Percentiles rank a stretch among this genome's conserved stretches.
These are phyloP conservation scores for Paraphaeosphaeria minitans DNA, from an alignment of 2,329 filamentous ascomycete species.

Conservation along the genomic window DNA sequence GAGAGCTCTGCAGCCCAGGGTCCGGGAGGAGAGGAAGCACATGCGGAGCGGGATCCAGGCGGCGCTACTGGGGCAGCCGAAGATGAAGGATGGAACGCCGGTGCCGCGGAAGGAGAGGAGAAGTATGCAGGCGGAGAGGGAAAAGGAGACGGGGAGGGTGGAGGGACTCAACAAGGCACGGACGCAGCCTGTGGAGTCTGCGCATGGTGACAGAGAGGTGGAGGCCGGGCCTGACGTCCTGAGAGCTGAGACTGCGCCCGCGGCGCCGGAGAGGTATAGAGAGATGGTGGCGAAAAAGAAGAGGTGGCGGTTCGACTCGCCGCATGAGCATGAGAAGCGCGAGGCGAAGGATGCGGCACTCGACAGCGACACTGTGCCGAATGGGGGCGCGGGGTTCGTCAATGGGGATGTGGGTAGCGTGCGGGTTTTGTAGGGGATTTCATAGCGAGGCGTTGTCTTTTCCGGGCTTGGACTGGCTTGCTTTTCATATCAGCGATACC, in stretches of 20 bases:
- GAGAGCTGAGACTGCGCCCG: constrained; percentile 4
- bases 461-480: not conserved
- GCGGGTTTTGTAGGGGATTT: not conserved
- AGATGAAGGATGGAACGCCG: constrained; percentile 34
- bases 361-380: not conserved
- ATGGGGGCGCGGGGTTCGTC: not conserved
- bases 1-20: constrained; percentile 29
- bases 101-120: constrained; percentile 30
- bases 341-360: constrained; percentile 9
- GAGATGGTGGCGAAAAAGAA: constrained; percentile 7
- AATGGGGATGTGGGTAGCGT: not conserved
- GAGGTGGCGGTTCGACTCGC: constrained; percentile 1
- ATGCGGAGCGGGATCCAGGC: constrained; percentile 32
- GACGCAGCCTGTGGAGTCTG: constrained; percentile 8
- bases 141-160: not conserved
- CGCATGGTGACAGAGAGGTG: not conserved
- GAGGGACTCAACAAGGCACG: not conserved
- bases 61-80: constrained; percentile 29
- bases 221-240: not conserved
- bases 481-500: not conserved
- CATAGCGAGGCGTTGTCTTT: not conserved
- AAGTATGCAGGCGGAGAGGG: not conserved
- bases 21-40: constrained; percentile 32
- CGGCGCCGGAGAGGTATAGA: constrained; percentile 4
- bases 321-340: constrained; percentile 6